A percentile compares a stretch with the other conserved stretches of the same genome.
phyloP scores from a whole-genome alignment of 163 green algal genomes.

The Coccomyxa subellipsoidea region DNA sequence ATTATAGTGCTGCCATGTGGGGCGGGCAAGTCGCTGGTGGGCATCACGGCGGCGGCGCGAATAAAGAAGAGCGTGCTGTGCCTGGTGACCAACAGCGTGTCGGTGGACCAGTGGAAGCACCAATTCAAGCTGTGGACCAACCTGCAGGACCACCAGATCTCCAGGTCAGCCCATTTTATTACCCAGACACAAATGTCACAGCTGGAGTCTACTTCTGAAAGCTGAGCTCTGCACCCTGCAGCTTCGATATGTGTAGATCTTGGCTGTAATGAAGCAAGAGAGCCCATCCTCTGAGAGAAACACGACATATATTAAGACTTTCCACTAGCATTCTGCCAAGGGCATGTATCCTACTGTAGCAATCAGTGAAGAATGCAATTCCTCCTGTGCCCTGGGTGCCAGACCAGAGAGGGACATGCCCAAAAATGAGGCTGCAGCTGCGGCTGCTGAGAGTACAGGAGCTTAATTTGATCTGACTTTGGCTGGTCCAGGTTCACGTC shows the following conservation, averaged over 20 bases:
- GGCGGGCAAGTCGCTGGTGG: slow-evolving; percentile 90
- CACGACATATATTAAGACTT: too few species aligned
- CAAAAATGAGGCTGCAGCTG: too few species aligned
- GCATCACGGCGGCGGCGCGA: slow-evolving; percentile 85
- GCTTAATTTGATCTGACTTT: too few species aligned
- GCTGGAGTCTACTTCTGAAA: too few species aligned
- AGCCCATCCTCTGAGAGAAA: not conserved
- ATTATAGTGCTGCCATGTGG: slow-evolving; percentile 98
- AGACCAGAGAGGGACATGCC: too few species aligned
- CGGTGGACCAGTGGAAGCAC: slow-evolving; percentile 94
- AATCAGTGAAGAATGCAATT: too few species aligned
- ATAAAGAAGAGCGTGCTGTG: slow-evolving; percentile 86
- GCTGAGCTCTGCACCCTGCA: not conserved
- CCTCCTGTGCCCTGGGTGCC: too few species aligned
- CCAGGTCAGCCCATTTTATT: slow-evolving; percentile 48
- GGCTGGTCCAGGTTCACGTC: slow-evolving; percentile 70
- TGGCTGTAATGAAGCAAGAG: too few species aligned
- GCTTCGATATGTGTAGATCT: too few species aligned
- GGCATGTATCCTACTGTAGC: not conserved
- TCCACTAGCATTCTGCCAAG: too few species aligned
- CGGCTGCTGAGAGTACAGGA: too few species aligned
- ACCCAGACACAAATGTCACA: too few species aligned
- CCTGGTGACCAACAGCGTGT: slow-evolving; percentile 80
- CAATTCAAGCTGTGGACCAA: slow-evolving; percentile 98
- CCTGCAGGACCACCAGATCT: slow-evolving; percentile 66